Evolutionary conservation across 1,284 basidiomycete genomes (phyloP).

Genomic region (Fomitiporia mediterranea): DNA sequence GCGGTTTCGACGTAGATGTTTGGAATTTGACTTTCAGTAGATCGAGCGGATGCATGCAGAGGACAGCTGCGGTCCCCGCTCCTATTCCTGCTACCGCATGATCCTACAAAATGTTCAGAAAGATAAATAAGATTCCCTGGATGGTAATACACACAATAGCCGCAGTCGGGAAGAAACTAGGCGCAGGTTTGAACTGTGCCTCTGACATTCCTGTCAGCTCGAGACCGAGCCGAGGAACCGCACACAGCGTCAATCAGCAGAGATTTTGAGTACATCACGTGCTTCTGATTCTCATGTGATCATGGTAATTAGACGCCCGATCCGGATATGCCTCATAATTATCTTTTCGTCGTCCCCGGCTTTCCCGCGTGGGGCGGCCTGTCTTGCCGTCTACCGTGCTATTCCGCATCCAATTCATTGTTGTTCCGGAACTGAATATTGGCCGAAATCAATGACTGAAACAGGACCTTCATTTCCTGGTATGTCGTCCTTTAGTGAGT

Average conservation of each 20-base stretch:
- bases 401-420: neutral
- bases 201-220: constrained; percentile 7
- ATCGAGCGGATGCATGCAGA: constrained; percentile 98
- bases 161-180: constrained; percentile 70
- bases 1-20: constrained; percentile 69
- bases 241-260: neutral
- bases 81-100: constrained; percentile 93
- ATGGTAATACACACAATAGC: constrained; percentile 47
- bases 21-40: constrained; percentile 95
- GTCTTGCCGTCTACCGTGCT: neutral
- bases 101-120: constrained; percentile 46
- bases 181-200: constrained; percentile 22
- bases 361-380: neutral
- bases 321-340: neutral
- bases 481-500: neutral
- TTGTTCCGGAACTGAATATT: neutral
- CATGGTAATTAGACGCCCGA: neutral
- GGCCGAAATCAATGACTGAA: neutral
- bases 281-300: neutral
- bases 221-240: neutral
- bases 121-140: neutral
- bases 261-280: neutral
- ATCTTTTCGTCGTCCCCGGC: neutral
- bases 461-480: neutral
- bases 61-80: constrained; percentile 87